phyloP scores from a whole-genome alignment of 306 rosid species.

The Cucumis hystrix region DNA sequence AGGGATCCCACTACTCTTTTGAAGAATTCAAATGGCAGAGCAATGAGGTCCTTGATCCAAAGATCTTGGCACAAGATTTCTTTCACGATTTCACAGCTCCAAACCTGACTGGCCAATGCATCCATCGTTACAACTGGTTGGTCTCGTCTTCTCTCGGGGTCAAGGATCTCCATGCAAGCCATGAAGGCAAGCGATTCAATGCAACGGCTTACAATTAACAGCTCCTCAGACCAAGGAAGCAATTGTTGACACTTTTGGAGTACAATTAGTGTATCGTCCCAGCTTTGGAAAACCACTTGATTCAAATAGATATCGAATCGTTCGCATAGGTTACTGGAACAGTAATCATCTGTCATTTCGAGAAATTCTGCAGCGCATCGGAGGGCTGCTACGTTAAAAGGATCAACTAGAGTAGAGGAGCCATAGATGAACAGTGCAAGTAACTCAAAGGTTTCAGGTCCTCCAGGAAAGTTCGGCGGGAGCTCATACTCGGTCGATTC shows the following conservation, averaged over 20 bases:
- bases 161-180: slow-evolving; percentile 96
- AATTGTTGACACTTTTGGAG: slow-evolving; percentile 63
- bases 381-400: slow-evolving; percentile 64
- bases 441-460: slow-evolving; percentile 71
- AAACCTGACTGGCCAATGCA: slow-evolving; percentile 33
- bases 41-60: slow-evolving; percentile 82
- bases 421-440: slow-evolving; percentile 66
- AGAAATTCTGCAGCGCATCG: slow-evolving; percentile 82
- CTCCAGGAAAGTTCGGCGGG: slow-evolving; percentile 70
- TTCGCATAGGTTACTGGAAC: slow-evolving; percentile 52
- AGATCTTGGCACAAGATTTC: slow-evolving; percentile 42
- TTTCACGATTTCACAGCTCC: slow-evolving; percentile 48
- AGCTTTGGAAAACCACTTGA: slow-evolving; percentile 74
- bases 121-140: slow-evolving; percentile 53
- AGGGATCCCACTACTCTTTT: slow-evolving; percentile 55
- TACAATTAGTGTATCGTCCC: slow-evolving; percentile 80
- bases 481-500: slow-evolving; percentile 52
- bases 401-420: slow-evolving; percentile 59
- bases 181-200: slow-evolving; percentile 84
- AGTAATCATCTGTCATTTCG: slow-evolving; percentile 67
- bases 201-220: slow-evolving; percentile 68
- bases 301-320: slow-evolving; percentile 66
- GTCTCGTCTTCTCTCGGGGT: slow-evolving; percentile 57
- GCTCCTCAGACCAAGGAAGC: slow-evolving; percentile 77
- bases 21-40: slow-evolving; percentile 63